A percentile compares a stretch with the other conserved stretches of the same genome.
Conservation (phyloP, 1,284 basidiomycete species). For the Psilocybe mexicana region DNA sequence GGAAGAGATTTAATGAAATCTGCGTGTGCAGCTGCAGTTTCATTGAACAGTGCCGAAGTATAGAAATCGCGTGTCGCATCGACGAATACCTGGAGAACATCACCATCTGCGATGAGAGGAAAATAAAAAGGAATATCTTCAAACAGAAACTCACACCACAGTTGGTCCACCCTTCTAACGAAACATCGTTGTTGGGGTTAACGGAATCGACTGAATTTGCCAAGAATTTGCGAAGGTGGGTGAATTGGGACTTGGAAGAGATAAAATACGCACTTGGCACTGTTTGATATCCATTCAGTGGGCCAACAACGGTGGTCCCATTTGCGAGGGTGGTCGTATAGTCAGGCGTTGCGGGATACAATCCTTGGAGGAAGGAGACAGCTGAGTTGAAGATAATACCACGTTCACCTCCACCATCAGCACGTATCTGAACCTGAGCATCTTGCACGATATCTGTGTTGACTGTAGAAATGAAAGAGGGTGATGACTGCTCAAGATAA, state of each 20-base stretch:
- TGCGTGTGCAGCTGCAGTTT: constrained; percentile 47
- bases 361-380: constrained; percentile 68
- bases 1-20: constrained; percentile 57
- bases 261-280: constrained; percentile 52
- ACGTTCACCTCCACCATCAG: constrained; percentile 78
- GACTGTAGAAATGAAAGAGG: constrained; percentile 60
- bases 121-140: background rate
- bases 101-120: too few species aligned
- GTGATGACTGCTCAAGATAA: constrained; percentile 62
- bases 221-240: background rate
- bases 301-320: constrained; percentile 65
- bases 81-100: constrained; percentile 46
- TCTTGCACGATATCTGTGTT: constrained; percentile 54
- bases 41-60: constrained; percentile 53
- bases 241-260: background rate
- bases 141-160: constrained; percentile 30
- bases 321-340: constrained; percentile 70
- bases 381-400: constrained; percentile 71
- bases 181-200: constrained; percentile 40
- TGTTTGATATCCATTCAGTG: constrained; percentile 74
- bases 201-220: constrained; percentile 58
- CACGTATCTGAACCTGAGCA: constrained; percentile 55
- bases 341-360: constrained; percentile 58
- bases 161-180: constrained; percentile 40
- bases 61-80: constrained; percentile 53